phyloP scores from a whole-genome alignment of 208 protist genomes.

The Naegleria lovaniensis region DNA sequence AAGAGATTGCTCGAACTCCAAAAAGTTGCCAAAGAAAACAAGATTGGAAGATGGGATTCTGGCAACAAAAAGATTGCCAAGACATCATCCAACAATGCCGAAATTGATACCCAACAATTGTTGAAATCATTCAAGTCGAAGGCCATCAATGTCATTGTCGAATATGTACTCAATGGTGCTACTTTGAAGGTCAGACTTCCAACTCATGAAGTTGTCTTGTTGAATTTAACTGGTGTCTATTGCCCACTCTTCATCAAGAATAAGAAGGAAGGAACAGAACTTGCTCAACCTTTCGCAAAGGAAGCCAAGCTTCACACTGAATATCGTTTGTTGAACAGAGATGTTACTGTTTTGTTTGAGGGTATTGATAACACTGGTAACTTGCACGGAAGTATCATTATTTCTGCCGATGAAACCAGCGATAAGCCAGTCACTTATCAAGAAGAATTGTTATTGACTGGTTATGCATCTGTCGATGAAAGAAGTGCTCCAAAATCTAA shows the following conservation, averaged over 20 bases:
- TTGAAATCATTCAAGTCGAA: slow-evolving; percentile 18
- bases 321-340: slow-evolving; percentile 49
- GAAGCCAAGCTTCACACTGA: slow-evolving; percentile 56
- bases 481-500: slow-evolving; percentile 41
- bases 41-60: background rate
- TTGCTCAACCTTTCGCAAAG: slow-evolving; percentile 44
- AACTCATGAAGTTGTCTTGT: slow-evolving; percentile 26
- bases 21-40: slow-evolving; percentile 30
- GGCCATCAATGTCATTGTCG: slow-evolving; percentile 39
- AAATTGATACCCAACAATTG: background rate
- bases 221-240: background rate
- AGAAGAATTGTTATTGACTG: slow-evolving; percentile 43
- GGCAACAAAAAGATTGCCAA: background rate
- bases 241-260: background rate
- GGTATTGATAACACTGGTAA: slow-evolving; percentile 35
- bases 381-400: slow-evolving; percentile 30
- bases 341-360: slow-evolving; percentile 47
- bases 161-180: slow-evolving; percentile 45
- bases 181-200: slow-evolving; percentile 40
- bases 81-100: background rate
- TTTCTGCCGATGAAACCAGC: background rate
- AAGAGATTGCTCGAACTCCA: background rate
- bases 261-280: slow-evolving; percentile 32
- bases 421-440: slow-evolving; percentile 1
- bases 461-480: slow-evolving; percentile 49